Evolutionary conservation across 176 grass and related monocot species (phyloP), one percentile per base, ranked within the genome.

Genomic region (Alopecurus myosuroides): DNA sequence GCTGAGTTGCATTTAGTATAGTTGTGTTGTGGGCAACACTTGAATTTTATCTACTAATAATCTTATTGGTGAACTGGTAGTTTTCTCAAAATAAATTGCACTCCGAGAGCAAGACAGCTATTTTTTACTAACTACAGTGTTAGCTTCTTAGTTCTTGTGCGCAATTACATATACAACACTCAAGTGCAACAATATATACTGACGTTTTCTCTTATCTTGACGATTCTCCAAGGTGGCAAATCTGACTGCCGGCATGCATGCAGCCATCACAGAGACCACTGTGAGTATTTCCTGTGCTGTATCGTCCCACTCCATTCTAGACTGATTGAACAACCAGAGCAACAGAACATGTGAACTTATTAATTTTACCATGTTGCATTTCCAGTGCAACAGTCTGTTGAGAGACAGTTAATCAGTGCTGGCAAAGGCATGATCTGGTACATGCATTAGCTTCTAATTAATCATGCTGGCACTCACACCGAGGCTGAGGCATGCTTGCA

Each of bases 361-460:
- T 84, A 26, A 71, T 29, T 33, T 64, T 33, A 64, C 15, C 9
- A 51, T 45, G 45, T 51, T 75, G n/a, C 63, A 19, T 65, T 31
- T 73, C 73, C 64, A 4, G 51, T 78, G 79, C 79, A n/a, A n/a
- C 35, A 57, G 52, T 78, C 53, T 9, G 49, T 40, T 80, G 85
- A 84, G 66, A 14, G 83, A 80, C 80, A 80, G 80, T 84, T 70
- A 81, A 87, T 79, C 56, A 13, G 56, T 77, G 70, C 61, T 81
- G 50, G 44, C 78, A 77, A 85, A 85, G 67, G 76, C 28, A 83
- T 20, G 67, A 41, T 62, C 49, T 51, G 71, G 36, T 77, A 52
- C 83, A 82, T 84, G 68, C 4, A 84, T 84, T 87, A 84, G 68
- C 60, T 51, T 77, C 48, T 90, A 79, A 91, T 80, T 84, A 83